phyloP scores from a whole-genome alignment of 257 asterid species.

The Scutellaria minor region DNA sequence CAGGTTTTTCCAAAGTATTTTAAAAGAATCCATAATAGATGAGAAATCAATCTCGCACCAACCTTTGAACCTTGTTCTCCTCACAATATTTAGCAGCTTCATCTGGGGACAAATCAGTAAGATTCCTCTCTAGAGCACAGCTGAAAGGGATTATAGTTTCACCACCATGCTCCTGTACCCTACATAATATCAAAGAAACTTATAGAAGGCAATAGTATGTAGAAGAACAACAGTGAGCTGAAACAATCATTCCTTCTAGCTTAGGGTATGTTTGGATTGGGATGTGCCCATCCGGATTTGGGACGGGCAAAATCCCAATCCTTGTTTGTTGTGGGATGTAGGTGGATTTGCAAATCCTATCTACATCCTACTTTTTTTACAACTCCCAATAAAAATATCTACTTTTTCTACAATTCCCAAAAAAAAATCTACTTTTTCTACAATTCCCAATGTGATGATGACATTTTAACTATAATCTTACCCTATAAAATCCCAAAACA shows the following conservation, averaged over 20 bases:
- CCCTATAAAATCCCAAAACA: no score
- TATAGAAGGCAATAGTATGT: conserved; percentile 1
- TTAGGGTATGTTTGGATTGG: not conserved
- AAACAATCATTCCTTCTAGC: not conserved
- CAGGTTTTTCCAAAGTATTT: not conserved
- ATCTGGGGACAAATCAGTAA: conserved; percentile 84
- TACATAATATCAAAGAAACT: conserved; percentile 39
- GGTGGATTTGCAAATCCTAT: no score
- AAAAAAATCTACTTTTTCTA: no score
- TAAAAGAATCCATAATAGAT: not conserved
- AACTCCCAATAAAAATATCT: no score
- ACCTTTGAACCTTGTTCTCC: conserved; percentile 97
- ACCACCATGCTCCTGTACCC: conserved; percentile 99
- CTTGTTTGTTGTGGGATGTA: no score
- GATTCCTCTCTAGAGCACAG: conserved; percentile 85
- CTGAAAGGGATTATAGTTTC: conserved; percentile 91
- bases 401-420: no score
- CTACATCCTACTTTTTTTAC: no score
- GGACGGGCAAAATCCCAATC: no score
- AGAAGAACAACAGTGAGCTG: conserved; percentile 2
- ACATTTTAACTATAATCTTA: no score
- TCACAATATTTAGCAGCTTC: conserved; percentile 92
- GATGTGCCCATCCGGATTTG: no score
- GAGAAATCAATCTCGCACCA: conserved; percentile 35
- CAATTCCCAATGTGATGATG: no score